Conservation (phyloP, 208 protist genomes). For the Crithidia fasciculata region DNA sequence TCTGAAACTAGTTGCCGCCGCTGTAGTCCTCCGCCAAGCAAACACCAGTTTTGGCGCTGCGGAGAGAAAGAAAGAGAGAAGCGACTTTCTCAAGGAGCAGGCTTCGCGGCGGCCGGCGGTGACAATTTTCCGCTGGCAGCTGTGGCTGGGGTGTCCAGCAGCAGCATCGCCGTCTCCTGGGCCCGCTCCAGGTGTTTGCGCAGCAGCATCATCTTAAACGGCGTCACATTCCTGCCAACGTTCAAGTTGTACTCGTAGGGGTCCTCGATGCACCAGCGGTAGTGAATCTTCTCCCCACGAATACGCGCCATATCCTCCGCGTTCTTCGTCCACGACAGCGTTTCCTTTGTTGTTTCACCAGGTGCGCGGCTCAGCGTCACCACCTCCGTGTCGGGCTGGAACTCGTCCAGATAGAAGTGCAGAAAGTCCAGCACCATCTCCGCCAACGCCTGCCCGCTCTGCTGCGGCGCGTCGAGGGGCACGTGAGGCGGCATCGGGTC, state of each 20-base stretch:
- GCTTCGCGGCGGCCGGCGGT: not conserved
- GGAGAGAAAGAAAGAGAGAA: too few relatives aligned
- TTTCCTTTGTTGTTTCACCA: constrained; percentile 57
- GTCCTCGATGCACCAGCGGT: constrained; percentile 92
- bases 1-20: too few relatives aligned
- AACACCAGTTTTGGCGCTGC: too few relatives aligned
- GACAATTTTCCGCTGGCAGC: not conserved
- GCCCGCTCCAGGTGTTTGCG: constrained; percentile 74
- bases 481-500: constrained; percentile 30
- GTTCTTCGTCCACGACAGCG: constrained; percentile 79
- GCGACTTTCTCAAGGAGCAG: not conserved
- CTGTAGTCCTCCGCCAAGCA: too few relatives aligned
- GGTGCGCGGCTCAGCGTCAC: constrained; percentile 62
- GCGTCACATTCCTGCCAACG: constrained; percentile 86
- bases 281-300: constrained; percentile 78
- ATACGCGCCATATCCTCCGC: constrained; percentile 82
- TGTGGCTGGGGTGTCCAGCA: constrained; percentile 12
- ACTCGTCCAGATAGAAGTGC: constrained; percentile 80
- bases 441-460: constrained; percentile 50
- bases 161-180: constrained; percentile 62
- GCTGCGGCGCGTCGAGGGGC: constrained; percentile 25
- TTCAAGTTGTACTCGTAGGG: constrained; percentile 91
- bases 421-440: constrained; percentile 79
- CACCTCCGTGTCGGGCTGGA: constrained; percentile 66
- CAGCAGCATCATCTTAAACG: constrained; percentile 84